Base-by-base conservation (phyloP, 2,329 filamentous ascomycete genomes). In the Fusarium decemcellulare region DNA sequence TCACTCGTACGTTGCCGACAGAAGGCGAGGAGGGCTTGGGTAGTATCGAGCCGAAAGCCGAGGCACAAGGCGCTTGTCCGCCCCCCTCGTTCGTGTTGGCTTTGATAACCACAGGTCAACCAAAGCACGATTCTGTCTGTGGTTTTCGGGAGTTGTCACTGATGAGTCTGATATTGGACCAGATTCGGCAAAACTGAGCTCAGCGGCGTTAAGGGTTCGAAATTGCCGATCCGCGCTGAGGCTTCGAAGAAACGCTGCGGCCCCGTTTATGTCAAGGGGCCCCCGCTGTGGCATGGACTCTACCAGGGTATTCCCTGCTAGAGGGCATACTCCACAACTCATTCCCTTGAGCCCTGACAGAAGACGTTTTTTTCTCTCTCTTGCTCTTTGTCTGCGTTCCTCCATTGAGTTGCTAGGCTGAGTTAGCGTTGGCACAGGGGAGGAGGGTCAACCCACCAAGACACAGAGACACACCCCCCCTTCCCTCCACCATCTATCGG, bases 1-100 rank as follows among this genome's bases (percentile, higher is more conserved):
- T 55, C 65, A 64, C 69, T 73, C 68, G 72, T 74, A 74, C 60
- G 69, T 72, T 74, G 37, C 32, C 56, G 57, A 51, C 72, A 70
- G 53, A 65, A 68, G 65, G 65, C 57, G 61, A 67, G 23, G 23
- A 23, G 23, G 23, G 23, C 5, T 23, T 23, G 23, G 23, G 23
- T 23, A 23, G 23, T 23, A 23, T 23, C 23, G 23, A 23, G 23
- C 23, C 23, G 23, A 23, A 23, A 23, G 23, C 23, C 23, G 23
- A 23, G 23, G 23, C 23, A 23, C 23, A 23, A 23, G 23, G 23
- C 23, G 23, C 23, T 23, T 23, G 23, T 23, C 23, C 23, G 23
- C 23, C 23, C 23, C 23, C 23, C 23, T 23, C 23, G 23, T 23
- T 23, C 23, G 23, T 23, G 23, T 23, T 23, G 23, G 23, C 23